Evolutionary conservation across 2,329 filamentous ascomycete species (phyloP), one percentile per base, ranked within the genome.

Genomic region (Zasmidium cellare): DNA sequence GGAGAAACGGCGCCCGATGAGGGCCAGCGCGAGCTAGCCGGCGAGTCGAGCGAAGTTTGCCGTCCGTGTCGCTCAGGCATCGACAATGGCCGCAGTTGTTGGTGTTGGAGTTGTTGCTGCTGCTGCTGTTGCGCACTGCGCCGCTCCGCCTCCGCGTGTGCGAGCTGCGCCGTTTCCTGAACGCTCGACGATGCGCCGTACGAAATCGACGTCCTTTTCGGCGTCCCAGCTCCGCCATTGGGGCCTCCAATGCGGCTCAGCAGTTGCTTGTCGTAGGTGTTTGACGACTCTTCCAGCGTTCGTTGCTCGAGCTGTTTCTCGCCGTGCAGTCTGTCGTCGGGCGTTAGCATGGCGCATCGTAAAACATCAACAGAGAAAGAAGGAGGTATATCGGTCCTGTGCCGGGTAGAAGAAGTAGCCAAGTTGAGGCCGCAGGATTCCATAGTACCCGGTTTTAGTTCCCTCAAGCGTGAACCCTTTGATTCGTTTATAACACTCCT

Each of bases 231-330:
- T 20, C 58, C 59, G 57, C 81, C 59, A 48, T 81, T 67, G 1
- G 69, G 69, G 48, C 84, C 84, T 28, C 84, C 84, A 58, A 87
- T 86, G 64, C 84, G 85, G 50, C 83, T 84, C 23, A 87, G 72
- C 12, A 87, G 73, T 60, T 84, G 82, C 69, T 86, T 82, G 67
- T 87, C 84, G 71, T 87, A 87, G 28, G 80, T 82, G 66, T 86
- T 82, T 22, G 83, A 85, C 2, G 83, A 85, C 56, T 78, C 79
- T 63, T 84, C 79, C 44, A 85, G 79, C 48, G 82, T 80, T 60
- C 80, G 77, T 62, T 82, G 79, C 48, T 84, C 84, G 49, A 86
- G 78, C 61, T 85, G 81, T 51, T 77, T 78, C 71, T 86, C 84
- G 66, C 84, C 84, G 63, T 84, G 83, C 55, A 86, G 74, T 68